These are phyloP conservation scores for Astragalus membranaceus DNA, from an alignment of 306 rosid species.

Conservation along the genomic window DNA sequence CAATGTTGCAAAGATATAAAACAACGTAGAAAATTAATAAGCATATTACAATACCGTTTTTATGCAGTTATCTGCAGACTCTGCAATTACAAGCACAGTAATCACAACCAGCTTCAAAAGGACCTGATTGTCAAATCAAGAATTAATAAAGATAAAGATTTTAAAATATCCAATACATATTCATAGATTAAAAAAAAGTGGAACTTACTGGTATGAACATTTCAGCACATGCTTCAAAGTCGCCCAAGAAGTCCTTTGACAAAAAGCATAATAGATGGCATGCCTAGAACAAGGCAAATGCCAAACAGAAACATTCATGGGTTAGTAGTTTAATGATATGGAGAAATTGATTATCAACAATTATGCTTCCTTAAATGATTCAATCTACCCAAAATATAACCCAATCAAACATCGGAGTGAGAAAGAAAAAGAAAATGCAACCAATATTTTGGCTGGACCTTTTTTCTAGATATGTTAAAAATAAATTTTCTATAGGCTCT, in stretches of 20 bases:
- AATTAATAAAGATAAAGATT: conserved; percentile 19
- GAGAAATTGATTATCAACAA: not conserved
- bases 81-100: conserved; percentile 98
- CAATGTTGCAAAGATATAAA: conserved; percentile 1
- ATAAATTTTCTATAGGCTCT: not conserved
- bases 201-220: conserved; percentile 86
- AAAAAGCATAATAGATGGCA: conserved; percentile 89
- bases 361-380: not conserved
- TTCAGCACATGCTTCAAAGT: conserved; percentile 94
- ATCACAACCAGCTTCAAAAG: conserved; percentile 99
- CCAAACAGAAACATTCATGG: not conserved
- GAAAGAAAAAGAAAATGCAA: conserved; percentile 8
- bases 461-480: conserved; percentile 1
- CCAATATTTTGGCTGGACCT: not conserved
- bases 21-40: not conserved
- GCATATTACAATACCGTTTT: conserved; percentile 65
- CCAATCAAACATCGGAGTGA: not conserved
- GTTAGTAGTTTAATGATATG: not conserved
- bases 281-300: conserved; percentile 46
- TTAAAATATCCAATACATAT: conserved; percentile 7
- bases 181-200: conserved; percentile 6
- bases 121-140: conserved; percentile 58
- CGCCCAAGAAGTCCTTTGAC: conserved; percentile 93
- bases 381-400: conserved; percentile 5
- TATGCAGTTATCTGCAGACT: conserved; percentile 96